A percentile compares a stretch with the other conserved stretches of the same genome.
phyloP scores from a whole-genome alignment of 2,329 filamentous ascomycete genomes.

The Colletotrichum aenigma region DNA sequence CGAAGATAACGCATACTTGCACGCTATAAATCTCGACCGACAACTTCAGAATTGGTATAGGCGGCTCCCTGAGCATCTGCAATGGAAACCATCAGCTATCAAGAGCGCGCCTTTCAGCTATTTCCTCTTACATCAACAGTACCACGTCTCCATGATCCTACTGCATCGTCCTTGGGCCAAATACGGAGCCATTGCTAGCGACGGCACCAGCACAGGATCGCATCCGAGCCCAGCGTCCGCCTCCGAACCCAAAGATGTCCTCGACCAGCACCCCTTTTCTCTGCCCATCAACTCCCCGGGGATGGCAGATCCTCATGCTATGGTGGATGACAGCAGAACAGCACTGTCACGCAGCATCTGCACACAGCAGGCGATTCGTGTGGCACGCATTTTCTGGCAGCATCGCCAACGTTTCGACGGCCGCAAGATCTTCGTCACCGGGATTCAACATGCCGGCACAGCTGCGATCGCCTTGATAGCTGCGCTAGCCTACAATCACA shows the following conservation, averaged over 20 bases:
- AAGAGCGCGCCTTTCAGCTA: slow-evolving; percentile 54
- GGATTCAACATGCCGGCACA: slow-evolving; percentile 58
- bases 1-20: slow-evolving; percentile 52
- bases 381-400: slow-evolving; percentile 59
- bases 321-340: slow-evolving; percentile 44
- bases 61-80: slow-evolving; percentile 50
- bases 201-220: slow-evolving; percentile 33
- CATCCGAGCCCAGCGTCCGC: slow-evolving; percentile 34
- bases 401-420: slow-evolving; percentile 57
- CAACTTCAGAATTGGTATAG: slow-evolving; percentile 61
- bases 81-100: slow-evolving; percentile 55
- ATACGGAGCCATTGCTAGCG: slow-evolving; percentile 44
- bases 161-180: slow-evolving; percentile 58
- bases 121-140: slow-evolving; percentile 61
- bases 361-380: slow-evolving; percentile 57
- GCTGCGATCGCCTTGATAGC: slow-evolving; percentile 59
- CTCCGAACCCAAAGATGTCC: slow-evolving; percentile 1
- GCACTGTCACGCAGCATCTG: slow-evolving; percentile 56
- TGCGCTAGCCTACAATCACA: slow-evolving; percentile 42
- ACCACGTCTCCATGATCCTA: slow-evolving; percentile 56
- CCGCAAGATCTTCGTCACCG: slow-evolving; percentile 53
- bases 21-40: slow-evolving; percentile 54
- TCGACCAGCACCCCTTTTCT: slow-evolving; percentile 17
- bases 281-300: slow-evolving; percentile 26
- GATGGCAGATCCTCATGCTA: slow-evolving; percentile 35